Evolutionary conservation across 345 rosid genomes (phyloP).

Genomic region (Hevea brasiliensis): DNA sequence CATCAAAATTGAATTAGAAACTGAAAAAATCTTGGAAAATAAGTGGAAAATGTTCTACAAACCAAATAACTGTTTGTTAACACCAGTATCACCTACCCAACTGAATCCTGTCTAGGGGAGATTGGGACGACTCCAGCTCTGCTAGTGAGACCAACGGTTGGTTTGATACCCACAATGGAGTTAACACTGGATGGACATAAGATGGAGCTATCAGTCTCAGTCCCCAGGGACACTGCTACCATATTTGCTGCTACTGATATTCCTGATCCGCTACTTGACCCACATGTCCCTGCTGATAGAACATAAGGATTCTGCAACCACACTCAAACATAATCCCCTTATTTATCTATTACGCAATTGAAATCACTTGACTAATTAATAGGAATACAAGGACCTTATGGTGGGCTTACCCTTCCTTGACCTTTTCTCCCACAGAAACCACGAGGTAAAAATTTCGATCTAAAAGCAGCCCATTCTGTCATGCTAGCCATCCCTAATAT

Average conservation of each 20-base stretch:
- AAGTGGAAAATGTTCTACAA: too few relatives aligned
- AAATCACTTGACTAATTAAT: too few relatives aligned
- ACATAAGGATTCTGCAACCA: conserved; percentile 4
- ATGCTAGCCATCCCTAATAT: conserved; percentile 62
- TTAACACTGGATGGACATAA: conserved; percentile 50
- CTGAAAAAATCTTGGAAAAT: too few relatives aligned
- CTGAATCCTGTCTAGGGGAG: conserved; percentile 54
- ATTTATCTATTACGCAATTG: too few relatives aligned
- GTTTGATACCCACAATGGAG: conserved; percentile 68
- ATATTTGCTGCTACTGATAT: conserved; percentile 69
- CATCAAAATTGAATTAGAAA: too few relatives aligned
- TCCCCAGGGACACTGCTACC: conserved; percentile 55
- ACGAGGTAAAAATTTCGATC: conserved; percentile 25
- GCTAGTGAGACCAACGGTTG: conserved; percentile 68
- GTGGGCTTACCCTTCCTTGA: conserved; percentile 42
- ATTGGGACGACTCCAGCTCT: conserved; percentile 63
- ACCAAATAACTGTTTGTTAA: too few relatives aligned
- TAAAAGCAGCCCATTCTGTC: conserved; percentile 51
- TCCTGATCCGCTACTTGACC: conserved; percentile 80
- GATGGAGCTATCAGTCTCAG: conserved; percentile 71
- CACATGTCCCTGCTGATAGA: conserved; percentile 52
- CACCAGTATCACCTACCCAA: too few relatives aligned
- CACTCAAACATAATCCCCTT: background rate
- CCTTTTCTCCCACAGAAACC: conserved; percentile 55
- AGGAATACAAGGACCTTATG: too few relatives aligned